A percentile compares a stretch with the other conserved stretches of the same genome.
Evolutionary conservation across 345 rosid species (phyloP).

Genomic region (Syzygium grande): DNA sequence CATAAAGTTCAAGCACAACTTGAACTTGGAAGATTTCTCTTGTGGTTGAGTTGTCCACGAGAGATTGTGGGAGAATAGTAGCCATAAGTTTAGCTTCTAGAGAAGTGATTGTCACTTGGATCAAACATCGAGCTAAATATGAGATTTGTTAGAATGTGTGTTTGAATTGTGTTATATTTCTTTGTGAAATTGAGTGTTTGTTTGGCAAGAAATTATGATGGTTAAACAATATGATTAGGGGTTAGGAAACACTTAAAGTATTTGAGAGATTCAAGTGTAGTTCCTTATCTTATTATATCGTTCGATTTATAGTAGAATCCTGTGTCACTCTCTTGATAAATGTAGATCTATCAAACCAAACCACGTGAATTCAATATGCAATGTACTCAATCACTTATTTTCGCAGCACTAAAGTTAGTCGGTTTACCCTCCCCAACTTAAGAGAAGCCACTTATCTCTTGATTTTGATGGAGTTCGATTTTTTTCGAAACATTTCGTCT

Average conservation of each 20-base stretch:
- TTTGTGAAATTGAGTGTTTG: background rate
- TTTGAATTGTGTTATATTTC: too few species aligned
- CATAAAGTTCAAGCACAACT: background rate
- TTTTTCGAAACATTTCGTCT: background rate
- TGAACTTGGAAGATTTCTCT: background rate
- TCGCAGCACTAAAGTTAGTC: background rate
- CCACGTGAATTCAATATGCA: background rate
- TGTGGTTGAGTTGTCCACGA: background rate
- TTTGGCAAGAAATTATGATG: background rate
- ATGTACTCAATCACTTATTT: background rate
- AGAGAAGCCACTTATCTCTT: background rate
- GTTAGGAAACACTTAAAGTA: background rate
- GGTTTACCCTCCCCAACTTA: background rate
- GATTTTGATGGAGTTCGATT: background rate
- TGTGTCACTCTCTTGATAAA: background rate
- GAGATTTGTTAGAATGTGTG: background rate
- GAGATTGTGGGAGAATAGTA: background rate
- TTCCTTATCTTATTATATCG: accelerated
- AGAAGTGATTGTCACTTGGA: background rate
- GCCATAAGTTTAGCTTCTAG: background rate
- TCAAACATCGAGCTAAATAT: background rate
- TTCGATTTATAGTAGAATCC: accelerated
- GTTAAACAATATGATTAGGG: background rate
- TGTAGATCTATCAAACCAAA: accelerated
- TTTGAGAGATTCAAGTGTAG: accelerated